A percentile compares a stretch with the other conserved stretches of the same genome.
Conservation (phyloP, 2,329 filamentous ascomycete species). For the Periconia sp. region DNA sequence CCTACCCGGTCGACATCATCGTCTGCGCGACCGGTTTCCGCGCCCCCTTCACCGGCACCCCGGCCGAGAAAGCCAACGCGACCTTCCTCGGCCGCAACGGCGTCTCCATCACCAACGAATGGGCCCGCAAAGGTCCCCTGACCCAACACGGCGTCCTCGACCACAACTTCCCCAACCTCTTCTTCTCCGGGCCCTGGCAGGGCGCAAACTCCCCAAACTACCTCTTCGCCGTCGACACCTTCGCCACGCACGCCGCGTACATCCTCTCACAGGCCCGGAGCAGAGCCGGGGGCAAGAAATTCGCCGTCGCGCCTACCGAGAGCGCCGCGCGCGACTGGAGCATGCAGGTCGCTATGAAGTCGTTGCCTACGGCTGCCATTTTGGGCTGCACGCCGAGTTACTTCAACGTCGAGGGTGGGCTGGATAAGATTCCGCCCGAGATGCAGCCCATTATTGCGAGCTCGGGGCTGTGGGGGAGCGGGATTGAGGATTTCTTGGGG, state of each 20-base stretch:
- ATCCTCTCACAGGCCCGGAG: constrained; percentile 12
- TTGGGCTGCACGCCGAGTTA: constrained; percentile 20
- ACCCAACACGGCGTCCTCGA: constrained; percentile 55
- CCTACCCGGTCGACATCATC: constrained; percentile 53
- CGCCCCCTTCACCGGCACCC: not conserved
- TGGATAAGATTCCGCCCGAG: constrained; percentile 17
- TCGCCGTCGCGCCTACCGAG: constrained; percentile 10
- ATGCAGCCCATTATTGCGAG: constrained; percentile 15
- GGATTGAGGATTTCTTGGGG: constrained; percentile 18
- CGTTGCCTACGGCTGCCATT: constrained; percentile 14
- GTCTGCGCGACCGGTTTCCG: constrained; percentile 52
- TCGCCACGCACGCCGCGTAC: constrained; percentile 17
- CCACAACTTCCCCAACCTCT: constrained; percentile 20
- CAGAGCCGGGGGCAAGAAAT: constrained; percentile 8
- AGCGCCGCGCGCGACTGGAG: constrained; percentile 18
- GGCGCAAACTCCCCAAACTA: constrained; percentile 12
- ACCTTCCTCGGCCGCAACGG: constrained; percentile 50
- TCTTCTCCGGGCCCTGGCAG: constrained; percentile 21
- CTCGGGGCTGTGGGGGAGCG: constrained; percentile 18
- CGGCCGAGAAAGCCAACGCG: constrained; percentile 28
- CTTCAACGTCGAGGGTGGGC: constrained; percentile 19
- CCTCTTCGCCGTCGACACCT: constrained; percentile 12
- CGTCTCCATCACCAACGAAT: constrained; percentile 50
- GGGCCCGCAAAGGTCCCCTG: constrained; percentile 44
- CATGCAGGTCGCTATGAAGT: constrained; percentile 14